Evolutionary conservation across 495 filamentous ascomycete genomes (phyloP), one percentile per base, ranked within the genome.

Genomic region (Penicillium bialowiezense): DNA sequence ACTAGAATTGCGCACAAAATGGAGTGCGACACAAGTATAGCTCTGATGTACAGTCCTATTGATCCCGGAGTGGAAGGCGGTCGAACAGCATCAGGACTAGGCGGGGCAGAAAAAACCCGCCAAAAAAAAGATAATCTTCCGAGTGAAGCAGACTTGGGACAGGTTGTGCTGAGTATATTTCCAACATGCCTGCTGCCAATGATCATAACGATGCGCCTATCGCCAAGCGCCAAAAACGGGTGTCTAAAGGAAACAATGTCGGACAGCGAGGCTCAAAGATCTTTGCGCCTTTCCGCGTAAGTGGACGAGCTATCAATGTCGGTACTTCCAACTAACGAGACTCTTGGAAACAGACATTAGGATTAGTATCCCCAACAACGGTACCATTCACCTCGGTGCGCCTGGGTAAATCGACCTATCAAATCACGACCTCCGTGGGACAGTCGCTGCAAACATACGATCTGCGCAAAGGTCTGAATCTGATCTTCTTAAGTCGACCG

Each of bases 351-450:
- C n/a, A n/a, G 89, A 95, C 95, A 28, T 71, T 99, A 56, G 93
- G 93, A 36, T 77, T 97, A 7, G 89, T 97, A 12, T 96, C 95
- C 12, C 88, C 93, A 2, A 96, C 91, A 10, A 54, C 78, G 28
- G 88, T 95, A 2, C 92, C 93, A 5, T 97, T 97, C 59, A 88
- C 91, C 7, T 83, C 85, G 17, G 79, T 92, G 18, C 89, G 93
- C 3, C 73, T 96, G 13, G 93, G 93, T 46, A 95, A 95, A 65
- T 88, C 90, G 5, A 95, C 91, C 14, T 97, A 93, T 65, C 93
- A 99, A 60, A 88, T 99, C 66, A 97, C 93, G 12, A 97, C 95
- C 32, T 96, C 89, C 0, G 88, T 92, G 41, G 91, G 91, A 53
- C 82, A 84, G 52, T 87, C 84, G 35, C 80, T 99, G 10, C 93